phyloP scores from a whole-genome alignment of 495 filamentous ascomycete genomes.

The Mytilinidion resinicola region DNA sequence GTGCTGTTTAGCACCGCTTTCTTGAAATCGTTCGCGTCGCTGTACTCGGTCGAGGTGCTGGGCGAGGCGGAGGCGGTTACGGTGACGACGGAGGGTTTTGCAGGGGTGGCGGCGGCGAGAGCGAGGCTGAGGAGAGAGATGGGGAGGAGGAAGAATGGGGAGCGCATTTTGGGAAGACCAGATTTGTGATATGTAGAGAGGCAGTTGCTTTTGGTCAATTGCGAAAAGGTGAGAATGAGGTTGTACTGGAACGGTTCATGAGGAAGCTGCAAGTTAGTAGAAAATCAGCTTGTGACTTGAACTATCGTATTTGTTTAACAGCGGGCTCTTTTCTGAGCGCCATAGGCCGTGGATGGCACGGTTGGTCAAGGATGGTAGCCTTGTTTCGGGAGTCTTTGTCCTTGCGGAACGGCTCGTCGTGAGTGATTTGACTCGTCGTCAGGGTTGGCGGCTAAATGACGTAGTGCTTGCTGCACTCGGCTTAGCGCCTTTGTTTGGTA shows the following conservation, averaged over 20 bases:
- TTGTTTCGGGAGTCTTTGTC: slow-evolving; percentile 2
- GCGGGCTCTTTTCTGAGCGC: background rate
- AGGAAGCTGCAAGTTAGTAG: background rate
- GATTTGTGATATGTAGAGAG: background rate
- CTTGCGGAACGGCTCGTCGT: too few relatives aligned
- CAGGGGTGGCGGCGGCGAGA: background rate
- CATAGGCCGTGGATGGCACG: background rate
- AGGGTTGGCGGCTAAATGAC: too few relatives aligned
- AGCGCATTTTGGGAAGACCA: background rate
- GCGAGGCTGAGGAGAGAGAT: background rate
- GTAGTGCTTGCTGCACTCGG: too few relatives aligned
- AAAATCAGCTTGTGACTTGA: background rate
- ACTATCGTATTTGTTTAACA: background rate
- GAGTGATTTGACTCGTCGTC: too few relatives aligned
- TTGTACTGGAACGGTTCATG: background rate
- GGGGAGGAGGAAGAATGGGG: background rate
- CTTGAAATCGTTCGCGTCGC: slow-evolving; percentile 44
- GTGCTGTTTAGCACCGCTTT: slow-evolving; percentile 56
- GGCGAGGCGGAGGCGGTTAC: background rate
- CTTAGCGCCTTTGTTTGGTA: too few relatives aligned
- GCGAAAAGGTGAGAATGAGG: background rate
- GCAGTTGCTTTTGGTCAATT: background rate
- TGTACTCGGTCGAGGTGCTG: slow-evolving; percentile 41
- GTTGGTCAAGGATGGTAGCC: slow-evolving; percentile 1
- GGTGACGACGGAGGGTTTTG: background rate